phyloP scores from a whole-genome alignment of 2,329 filamentous ascomycete species.

The Penicillium sp. region DNA sequence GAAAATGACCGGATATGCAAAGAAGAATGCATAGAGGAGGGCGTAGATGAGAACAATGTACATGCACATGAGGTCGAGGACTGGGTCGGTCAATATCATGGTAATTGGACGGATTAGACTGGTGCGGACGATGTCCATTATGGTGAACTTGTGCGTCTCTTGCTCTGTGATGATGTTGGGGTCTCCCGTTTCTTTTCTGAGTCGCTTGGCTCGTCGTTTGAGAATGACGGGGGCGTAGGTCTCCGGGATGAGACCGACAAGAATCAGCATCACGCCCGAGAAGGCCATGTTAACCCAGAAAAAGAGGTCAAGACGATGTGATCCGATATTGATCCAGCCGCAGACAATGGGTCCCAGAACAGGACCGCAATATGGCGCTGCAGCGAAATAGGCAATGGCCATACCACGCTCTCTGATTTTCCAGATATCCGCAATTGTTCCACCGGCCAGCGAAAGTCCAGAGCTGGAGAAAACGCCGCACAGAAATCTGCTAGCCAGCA shows the following conservation, averaged over 20 bases:
- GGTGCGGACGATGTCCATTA: slow-evolving; percentile 54
- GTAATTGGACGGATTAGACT: slow-evolving; percentile 77
- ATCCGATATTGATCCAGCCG: slow-evolving; percentile 61
- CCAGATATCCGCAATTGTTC: slow-evolving; percentile 62
- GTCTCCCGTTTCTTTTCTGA: slow-evolving; percentile 36
- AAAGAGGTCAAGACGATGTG: slow-evolving; percentile 33
- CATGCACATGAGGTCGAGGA: slow-evolving; percentile 63
- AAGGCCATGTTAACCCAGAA: slow-evolving; percentile 38
- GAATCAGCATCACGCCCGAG: slow-evolving; percentile 23
- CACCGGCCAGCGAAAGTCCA: slow-evolving; percentile 30
- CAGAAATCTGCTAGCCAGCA: slow-evolving; percentile 31
- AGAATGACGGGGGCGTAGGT: slow-evolving; percentile 39
- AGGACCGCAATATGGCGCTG: slow-evolving; percentile 75
- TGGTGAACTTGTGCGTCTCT: slow-evolving; percentile 23
- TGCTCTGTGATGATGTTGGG: slow-evolving; percentile 35
- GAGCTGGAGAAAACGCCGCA: slow-evolving; percentile 35
- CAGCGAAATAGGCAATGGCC: slow-evolving; percentile 77
- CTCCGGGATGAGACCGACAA: slow-evolving; percentile 33
- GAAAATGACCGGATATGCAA: slow-evolving; percentile 63
- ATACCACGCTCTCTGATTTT: slow-evolving; percentile 74
- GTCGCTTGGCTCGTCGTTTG: slow-evolving; percentile 32
- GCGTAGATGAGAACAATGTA: slow-evolving; percentile 60
- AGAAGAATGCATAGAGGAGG: slow-evolving; percentile 49
- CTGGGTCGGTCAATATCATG: slow-evolving; percentile 63
- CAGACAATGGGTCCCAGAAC: slow-evolving; percentile 71